Evolutionary conservation across 2,329 filamentous ascomycete species (phyloP).

Genomic region (Trichoderma oligosporum): DNA sequence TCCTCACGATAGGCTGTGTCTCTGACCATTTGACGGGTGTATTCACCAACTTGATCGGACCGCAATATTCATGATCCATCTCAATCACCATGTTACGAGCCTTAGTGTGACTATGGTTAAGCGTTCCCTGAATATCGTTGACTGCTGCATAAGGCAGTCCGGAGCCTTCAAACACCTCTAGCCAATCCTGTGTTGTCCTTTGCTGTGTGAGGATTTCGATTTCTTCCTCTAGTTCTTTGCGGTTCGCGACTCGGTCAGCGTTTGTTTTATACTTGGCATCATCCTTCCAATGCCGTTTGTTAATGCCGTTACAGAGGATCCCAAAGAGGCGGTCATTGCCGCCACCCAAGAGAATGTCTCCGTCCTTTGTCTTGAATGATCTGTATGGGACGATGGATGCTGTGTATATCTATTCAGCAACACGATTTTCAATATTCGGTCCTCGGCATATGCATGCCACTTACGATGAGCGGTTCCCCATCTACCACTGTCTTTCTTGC

Average conservation of each 20-base stretch:
- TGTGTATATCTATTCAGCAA: not conserved
- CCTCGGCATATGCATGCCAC: conserved; percentile 25
- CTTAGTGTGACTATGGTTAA: conserved; percentile 79
- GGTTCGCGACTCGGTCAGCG: conserved; percentile 61
- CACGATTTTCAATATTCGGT: too few species aligned
- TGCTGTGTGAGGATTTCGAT: conserved; percentile 73
- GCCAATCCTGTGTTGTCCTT: conserved; percentile 84
- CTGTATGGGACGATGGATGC: conserved; percentile 97
- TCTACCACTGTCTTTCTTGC: conserved; percentile 78
- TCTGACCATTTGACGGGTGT: conserved; percentile 93
- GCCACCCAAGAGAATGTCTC: conserved; percentile 66
- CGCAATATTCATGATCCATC: conserved; percentile 77
- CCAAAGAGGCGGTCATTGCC: conserved; percentile 69
- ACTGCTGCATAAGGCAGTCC: conserved; percentile 92
- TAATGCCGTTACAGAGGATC: conserved; percentile 58
- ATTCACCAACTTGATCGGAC: conserved; percentile 84
- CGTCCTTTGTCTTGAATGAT: conserved; percentile 71
- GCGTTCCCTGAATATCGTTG: conserved; percentile 82
- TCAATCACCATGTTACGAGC: conserved; percentile 89
- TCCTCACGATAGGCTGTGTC: conserved; percentile 70
- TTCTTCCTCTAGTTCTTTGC: conserved; percentile 69
- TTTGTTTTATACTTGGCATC: conserved; percentile 60
- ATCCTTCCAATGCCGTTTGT: conserved; percentile 55
- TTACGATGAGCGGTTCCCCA: conserved; percentile 96
- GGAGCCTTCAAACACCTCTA: conserved; percentile 79